Conservation (phyloP, 148 eudicot species). For the Heliamphora exappendiculata region DNA sequence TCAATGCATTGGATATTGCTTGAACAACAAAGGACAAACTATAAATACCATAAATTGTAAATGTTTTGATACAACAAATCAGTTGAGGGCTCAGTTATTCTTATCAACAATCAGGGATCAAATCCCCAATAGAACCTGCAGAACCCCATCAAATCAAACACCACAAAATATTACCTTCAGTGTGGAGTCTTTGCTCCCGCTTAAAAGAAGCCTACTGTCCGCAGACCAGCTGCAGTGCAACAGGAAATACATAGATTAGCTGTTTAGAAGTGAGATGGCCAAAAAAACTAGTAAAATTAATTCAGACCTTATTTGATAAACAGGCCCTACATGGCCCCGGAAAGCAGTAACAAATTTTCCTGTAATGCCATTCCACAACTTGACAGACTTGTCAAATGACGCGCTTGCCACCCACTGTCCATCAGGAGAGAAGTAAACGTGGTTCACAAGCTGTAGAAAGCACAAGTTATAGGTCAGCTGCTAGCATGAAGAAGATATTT, state of each 20-base stretch:
- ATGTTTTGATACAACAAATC: neutral
- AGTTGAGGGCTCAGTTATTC: neutral
- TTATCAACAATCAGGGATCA: neutral
- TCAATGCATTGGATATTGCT: neutral
- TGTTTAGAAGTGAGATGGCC: neutral
- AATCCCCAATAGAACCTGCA: neutral
- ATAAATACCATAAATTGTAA: neutral
- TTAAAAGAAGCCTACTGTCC: constrained; percentile 83
- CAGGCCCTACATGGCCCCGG: constrained; percentile 98
- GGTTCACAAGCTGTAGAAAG: constrained; percentile 73
- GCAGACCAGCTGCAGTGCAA: constrained; percentile 86
- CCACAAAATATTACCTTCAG: constrained; percentile 42
- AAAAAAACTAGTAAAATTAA: neutral
- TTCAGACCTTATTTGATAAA: constrained; percentile 84
- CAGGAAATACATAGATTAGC: neutral
- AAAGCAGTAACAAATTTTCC: constrained; percentile 78
- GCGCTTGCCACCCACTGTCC: constrained; percentile 98
- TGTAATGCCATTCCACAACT: constrained; percentile 92
- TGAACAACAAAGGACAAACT: neutral
- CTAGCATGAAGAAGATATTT: neutral
- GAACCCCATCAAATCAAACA: neutral
- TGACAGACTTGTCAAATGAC: constrained; percentile 89
- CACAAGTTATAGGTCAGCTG: constrained; percentile 8
- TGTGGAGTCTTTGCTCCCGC: constrained; percentile 97
- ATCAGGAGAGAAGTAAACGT: constrained; percentile 95